phyloP scores from a whole-genome alignment of 1,284 basidiomycete species.

The Trametes pubescens region DNA sequence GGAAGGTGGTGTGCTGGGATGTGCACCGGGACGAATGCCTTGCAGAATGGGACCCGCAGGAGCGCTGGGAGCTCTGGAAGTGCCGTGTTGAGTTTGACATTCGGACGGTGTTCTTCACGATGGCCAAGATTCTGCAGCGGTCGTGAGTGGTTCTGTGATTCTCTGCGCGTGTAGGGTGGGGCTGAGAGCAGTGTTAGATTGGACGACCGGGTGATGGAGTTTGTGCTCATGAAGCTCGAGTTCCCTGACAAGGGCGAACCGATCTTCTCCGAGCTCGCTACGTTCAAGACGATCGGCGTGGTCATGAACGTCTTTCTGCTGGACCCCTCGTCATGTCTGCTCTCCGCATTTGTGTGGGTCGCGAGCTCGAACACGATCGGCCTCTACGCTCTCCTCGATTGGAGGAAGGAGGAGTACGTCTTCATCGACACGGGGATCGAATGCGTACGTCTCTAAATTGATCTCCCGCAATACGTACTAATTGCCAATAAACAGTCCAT shows the following conservation, averaged over 20 bases:
- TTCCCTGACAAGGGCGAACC: constrained; percentile 41
- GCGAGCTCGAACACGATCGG: constrained; percentile 57
- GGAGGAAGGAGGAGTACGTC: constrained; percentile 68
- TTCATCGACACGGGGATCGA: constrained; percentile 76
- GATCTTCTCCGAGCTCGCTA: constrained; percentile 61
- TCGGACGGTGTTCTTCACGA: constrained; percentile 74
- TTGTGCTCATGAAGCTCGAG: constrained; percentile 46
- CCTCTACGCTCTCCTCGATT: constrained; percentile 71
- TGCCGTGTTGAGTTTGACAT: constrained; percentile 78
- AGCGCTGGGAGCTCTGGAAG: constrained; percentile 79
- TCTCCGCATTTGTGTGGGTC: constrained; percentile 75
- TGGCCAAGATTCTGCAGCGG: constrained; percentile 66
- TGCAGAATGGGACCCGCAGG: constrained; percentile 71
- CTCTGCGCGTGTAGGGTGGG: neutral
- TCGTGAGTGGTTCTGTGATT: constrained; percentile 51
- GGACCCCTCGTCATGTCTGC: constrained; percentile 65
- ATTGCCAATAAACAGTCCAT: constrained; percentile 49
- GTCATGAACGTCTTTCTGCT: constrained; percentile 82
- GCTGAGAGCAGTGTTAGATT: constrained; percentile 29
- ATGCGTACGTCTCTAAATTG: constrained; percentile 59
- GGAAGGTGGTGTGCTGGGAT: constrained; percentile 81
- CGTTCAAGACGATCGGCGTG: constrained; percentile 69
- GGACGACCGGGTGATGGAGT: constrained; percentile 46
- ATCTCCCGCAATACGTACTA: constrained; percentile 9
- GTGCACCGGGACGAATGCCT: constrained; percentile 64